phyloP scores from a whole-genome alignment of 352 stramenopile genomes.

The Pythium brachiatum region DNA sequence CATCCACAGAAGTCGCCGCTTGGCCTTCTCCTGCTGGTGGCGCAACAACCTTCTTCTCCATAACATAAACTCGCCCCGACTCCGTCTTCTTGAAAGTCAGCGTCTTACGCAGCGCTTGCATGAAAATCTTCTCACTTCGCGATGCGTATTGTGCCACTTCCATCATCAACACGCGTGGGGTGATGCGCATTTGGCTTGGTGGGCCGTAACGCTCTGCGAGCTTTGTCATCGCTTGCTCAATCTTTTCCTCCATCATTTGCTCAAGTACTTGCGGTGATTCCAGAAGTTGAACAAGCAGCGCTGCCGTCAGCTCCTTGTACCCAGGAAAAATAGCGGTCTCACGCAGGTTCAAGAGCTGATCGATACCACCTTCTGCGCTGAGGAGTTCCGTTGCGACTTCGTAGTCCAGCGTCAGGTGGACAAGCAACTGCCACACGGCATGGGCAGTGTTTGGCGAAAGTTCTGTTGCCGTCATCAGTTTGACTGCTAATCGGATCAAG shows the following conservation, averaged over 20 bases:
- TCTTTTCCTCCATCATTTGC: conserved; percentile 86
- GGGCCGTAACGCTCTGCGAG: conserved; percentile 66
- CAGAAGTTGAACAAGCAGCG: conserved; percentile 67
- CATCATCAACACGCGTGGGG: conserved; percentile 72
- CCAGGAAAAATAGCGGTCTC: conserved; percentile 47
- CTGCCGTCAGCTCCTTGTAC: conserved; percentile 73
- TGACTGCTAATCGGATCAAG: conserved; percentile 22
- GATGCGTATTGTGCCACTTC: conserved; percentile 70
- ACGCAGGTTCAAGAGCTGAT: conserved; percentile 54
- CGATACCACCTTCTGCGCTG: conserved; percentile 45
- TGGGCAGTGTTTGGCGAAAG: conserved; percentile 44
- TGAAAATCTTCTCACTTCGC: conserved; percentile 75
- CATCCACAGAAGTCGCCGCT: neutral
- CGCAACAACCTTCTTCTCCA: conserved; percentile 22
- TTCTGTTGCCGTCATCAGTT: conserved; percentile 18
- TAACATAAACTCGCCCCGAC: conserved; percentile 74
- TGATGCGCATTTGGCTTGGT: conserved; percentile 77
- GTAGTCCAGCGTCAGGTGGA: conserved; percentile 68
- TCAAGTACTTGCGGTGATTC: conserved; percentile 84
- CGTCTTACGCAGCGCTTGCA: conserved; percentile 64
- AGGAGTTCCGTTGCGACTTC: conserved; percentile 61
- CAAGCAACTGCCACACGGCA: conserved; percentile 70
- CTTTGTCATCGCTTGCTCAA: conserved; percentile 72
- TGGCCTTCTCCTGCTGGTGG: neutral
- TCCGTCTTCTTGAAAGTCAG: conserved; percentile 79